Conservation (phyloP, 2,329 filamentous ascomycete species). For the Bipolaris sorokiniana region DNA sequence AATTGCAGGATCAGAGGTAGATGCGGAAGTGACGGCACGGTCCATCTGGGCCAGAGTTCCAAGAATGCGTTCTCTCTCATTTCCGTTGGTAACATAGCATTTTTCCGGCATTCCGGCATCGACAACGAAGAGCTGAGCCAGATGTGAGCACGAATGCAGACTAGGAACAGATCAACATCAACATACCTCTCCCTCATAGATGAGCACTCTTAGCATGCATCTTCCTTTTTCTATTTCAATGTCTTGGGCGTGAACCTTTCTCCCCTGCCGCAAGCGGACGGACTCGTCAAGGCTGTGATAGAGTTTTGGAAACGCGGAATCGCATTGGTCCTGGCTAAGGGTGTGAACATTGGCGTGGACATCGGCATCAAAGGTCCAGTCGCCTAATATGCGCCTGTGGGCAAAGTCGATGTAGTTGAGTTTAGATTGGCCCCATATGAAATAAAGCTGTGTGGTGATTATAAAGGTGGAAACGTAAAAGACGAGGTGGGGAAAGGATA, state of each 20-base stretch:
- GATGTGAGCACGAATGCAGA: slow-evolving; percentile 11
- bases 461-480: slow-evolving; percentile 42
- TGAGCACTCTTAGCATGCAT: slow-evolving; percentile 43
- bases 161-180: background rate
- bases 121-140: slow-evolving; percentile 37
- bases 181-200: slow-evolving; percentile 41
- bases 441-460: slow-evolving; percentile 38
- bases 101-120: slow-evolving; percentile 39
- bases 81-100: slow-evolving; percentile 44
- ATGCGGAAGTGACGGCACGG: slow-evolving; percentile 36
- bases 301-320: slow-evolving; percentile 41
- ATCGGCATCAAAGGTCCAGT: slow-evolving; percentile 39
- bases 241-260: slow-evolving; percentile 36
- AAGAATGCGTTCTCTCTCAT: slow-evolving; percentile 44
- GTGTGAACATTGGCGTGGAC: slow-evolving; percentile 43
- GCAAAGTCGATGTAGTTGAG: slow-evolving; percentile 21
- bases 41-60: slow-evolving; percentile 45
- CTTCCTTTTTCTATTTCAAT: slow-evolving; percentile 38
- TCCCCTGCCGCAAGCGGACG: slow-evolving; percentile 32
- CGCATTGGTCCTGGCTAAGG: slow-evolving; percentile 41
- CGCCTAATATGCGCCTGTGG: slow-evolving; percentile 6
- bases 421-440: slow-evolving; percentile 36
- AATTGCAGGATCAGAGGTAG: slow-evolving; percentile 34
- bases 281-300: slow-evolving; percentile 39
- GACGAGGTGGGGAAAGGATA: slow-evolving; percentile 35